A percentile compares a stretch with the other conserved stretches of the same genome.
These are phyloP conservation scores for Chaetomium globosum DNA, from an alignment of 2,329 filamentous ascomycete species.

Conservation along the genomic window DNA sequence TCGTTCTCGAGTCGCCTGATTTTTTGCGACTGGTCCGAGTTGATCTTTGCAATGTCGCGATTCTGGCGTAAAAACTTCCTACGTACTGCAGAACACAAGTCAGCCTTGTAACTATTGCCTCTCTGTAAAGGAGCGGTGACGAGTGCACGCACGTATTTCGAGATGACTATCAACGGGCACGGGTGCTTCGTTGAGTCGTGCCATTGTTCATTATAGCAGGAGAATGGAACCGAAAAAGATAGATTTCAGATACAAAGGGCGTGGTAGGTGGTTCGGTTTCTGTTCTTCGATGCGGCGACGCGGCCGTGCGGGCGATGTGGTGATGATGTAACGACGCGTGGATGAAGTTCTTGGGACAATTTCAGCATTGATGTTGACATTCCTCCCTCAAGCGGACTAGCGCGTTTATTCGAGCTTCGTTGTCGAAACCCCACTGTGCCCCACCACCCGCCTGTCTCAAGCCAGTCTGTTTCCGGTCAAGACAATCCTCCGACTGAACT, in stretches of 20 bases:
- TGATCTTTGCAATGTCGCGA: slow-evolving; percentile 76
- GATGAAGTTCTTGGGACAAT: slow-evolving; percentile 27
- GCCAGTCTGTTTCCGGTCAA: background rate
- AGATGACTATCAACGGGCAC: slow-evolving; percentile 62
- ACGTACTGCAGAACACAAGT: slow-evolving; percentile 59
- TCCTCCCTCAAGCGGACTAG: slow-evolving; percentile 35
- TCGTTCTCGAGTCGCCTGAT: slow-evolving; percentile 78
- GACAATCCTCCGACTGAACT: background rate
- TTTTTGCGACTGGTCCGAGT: slow-evolving; percentile 74
- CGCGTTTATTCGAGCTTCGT: slow-evolving; percentile 11
- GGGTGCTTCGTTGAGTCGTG: slow-evolving; percentile 76
- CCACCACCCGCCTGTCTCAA: background rate
- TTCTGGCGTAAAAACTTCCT: slow-evolving; percentile 81
- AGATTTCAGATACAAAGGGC: background rate
- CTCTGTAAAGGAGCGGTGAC: slow-evolving; percentile 11
- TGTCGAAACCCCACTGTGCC: background rate
- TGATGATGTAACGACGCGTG: slow-evolving; percentile 8
- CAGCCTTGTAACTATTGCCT: slow-evolving; percentile 33
- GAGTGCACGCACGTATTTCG: slow-evolving; percentile 66
- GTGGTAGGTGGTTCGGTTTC: background rate
- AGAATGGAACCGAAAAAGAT: background rate
- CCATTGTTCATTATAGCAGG: slow-evolving; percentile 56
- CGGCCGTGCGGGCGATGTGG: background rate
- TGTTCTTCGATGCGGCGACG: slow-evolving; percentile 8
- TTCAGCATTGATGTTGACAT: slow-evolving; percentile 38